Percentiles rank a stretch among this genome's conserved stretches.
Evolutionary conservation across 192 early-diverging fungal genomes (phyloP).

Genomic region (Entomortierella lignicola): DNA sequence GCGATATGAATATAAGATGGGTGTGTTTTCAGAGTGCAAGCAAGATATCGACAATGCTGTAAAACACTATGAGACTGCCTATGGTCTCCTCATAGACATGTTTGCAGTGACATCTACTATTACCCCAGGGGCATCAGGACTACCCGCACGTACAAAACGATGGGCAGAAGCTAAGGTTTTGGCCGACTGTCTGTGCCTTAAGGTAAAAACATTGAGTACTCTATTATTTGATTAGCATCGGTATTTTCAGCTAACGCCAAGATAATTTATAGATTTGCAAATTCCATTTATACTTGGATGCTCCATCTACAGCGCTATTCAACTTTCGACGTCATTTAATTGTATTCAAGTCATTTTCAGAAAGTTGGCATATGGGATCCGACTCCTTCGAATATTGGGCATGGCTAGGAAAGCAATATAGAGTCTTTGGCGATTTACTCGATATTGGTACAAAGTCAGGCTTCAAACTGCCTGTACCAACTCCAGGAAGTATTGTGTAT

Average conservation of each 20-base stretch:
- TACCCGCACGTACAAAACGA: constrained; percentile 66
- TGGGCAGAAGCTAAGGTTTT: constrained; percentile 81
- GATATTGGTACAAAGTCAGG: constrained; percentile 77
- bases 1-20: constrained; percentile 85
- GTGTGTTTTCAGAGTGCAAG: constrained; percentile 69
- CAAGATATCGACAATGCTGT: constrained; percentile 70
- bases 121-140: constrained; percentile 53
- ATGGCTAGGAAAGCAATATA: constrained; percentile 85
- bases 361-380: constrained; percentile 72
- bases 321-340: constrained; percentile 78
- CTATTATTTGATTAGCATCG: no score
- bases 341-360: constrained; percentile 67
- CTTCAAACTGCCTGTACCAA: constrained; percentile 74
- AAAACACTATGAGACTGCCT: constrained; percentile 76
- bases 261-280: constrained; percentile 80
- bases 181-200: constrained; percentile 81
- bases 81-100: constrained; percentile 74
- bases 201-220: constrained; percentile 57
- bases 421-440: constrained; percentile 82
- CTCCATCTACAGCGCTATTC: constrained; percentile 73
- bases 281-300: constrained; percentile 76
- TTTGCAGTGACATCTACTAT: constrained; percentile 64
- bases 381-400: constrained; percentile 90
- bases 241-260: no score
- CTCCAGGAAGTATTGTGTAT: constrained; percentile 56